Conservation (phyloP, 495 filamentous ascomycete species). For the Talaromyces adpressus region DNA sequence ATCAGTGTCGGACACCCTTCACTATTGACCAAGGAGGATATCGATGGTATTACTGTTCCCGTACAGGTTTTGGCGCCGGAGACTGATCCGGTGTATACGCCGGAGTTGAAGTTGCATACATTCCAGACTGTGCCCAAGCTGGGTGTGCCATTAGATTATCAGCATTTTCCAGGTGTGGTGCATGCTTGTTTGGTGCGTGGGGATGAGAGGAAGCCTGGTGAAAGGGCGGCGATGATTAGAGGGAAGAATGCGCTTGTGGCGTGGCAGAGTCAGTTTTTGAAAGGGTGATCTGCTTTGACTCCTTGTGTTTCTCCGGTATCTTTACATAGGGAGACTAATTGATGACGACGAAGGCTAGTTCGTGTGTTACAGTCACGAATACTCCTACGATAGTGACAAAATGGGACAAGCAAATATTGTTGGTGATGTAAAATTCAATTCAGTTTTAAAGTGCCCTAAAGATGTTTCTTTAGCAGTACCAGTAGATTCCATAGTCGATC, state of each 20-base stretch:
- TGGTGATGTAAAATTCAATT: no score
- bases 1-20: constrained; percentile 49
- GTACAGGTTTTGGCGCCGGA: constrained; percentile 54
- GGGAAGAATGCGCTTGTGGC: constrained; percentile 8
- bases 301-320: not conserved
- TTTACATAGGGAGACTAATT: not conserved
- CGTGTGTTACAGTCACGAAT: no score
- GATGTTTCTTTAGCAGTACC: no score
- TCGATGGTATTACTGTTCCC: constrained; percentile 46
- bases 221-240: constrained; percentile 2
- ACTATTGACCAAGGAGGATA: constrained; percentile 37
- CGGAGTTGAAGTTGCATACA: constrained; percentile 43
- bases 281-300: not conserved
- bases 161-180: constrained; percentile 45
- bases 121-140: constrained; percentile 33
- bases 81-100: constrained; percentile 36
- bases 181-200: constrained; percentile 46
- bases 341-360: not conserved
- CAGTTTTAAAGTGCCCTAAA: no score
- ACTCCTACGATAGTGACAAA: no score
- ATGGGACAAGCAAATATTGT: no score
- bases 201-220: constrained; percentile 16
- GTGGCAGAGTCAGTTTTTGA: constrained; percentile 5
- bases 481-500: no score
- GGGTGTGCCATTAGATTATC: constrained; percentile 47